Evolutionary conservation across 805 yeast genomes (phyloP).

Genomic region (Kazachstania psychrophila): DNA sequence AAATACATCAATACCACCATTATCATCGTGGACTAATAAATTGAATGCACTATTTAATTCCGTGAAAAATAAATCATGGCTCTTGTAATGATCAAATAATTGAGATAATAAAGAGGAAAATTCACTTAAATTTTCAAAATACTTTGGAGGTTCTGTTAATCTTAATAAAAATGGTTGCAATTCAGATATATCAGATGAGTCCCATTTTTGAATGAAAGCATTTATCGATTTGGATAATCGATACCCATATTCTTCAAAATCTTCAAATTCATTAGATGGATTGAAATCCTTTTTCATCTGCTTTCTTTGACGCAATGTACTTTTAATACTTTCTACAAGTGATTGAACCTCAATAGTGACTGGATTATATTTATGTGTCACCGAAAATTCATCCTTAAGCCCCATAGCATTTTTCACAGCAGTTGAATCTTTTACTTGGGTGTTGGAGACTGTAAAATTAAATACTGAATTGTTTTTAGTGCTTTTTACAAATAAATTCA

Average conservation of each 20-base stretch:
- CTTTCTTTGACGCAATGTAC: not conserved
- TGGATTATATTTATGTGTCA: too few species aligned
- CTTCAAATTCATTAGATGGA: conserved; percentile 8
- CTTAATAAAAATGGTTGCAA: conserved; percentile 8
- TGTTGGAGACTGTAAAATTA: not conserved
- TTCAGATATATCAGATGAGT: not conserved
- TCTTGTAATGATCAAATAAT: conserved; percentile 18
- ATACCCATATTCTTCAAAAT: conserved; percentile 23
- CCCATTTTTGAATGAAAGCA: conserved; percentile 9
- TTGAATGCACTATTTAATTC: conserved; percentile 9
- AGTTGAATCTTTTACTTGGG: not conserved
- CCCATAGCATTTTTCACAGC: too few species aligned
- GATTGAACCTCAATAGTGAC: not conserved
- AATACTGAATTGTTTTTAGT: not conserved
- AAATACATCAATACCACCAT: conserved; percentile 14
- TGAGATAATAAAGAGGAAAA: conserved; percentile 22
- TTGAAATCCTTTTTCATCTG: not conserved
- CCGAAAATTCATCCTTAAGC: too few species aligned
- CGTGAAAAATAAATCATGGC: conserved; percentile 16
- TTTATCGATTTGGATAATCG: conserved; percentile 20
- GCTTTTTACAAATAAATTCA: conserved; percentile 5
- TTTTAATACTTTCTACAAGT: not conserved
- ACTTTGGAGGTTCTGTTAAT: conserved; percentile 8
- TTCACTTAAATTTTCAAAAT: conserved; percentile 17
- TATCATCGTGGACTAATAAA: conserved; percentile 14